Conservation (phyloP, 2,329 filamentous ascomycete species). For the Clarireedia sp. region DNA sequence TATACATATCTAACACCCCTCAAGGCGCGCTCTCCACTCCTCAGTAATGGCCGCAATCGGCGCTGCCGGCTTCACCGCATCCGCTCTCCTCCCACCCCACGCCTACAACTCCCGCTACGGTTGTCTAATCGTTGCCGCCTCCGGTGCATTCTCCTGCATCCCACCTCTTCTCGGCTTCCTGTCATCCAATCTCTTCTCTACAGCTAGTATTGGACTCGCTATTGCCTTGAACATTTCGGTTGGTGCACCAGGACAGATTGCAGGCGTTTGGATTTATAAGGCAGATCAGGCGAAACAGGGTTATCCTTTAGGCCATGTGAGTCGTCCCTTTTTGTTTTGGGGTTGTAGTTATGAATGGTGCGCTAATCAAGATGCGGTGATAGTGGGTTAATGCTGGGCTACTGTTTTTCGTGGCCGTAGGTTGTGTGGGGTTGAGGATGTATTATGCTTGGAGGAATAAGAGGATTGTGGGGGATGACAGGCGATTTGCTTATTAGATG, state of each 20-base stretch:
- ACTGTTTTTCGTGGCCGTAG: slow-evolving; percentile 49
- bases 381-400: slow-evolving; percentile 54
- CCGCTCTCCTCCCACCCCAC: slow-evolving; percentile 53
- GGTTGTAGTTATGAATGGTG: slow-evolving; percentile 45
- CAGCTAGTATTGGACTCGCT: slow-evolving; percentile 57
- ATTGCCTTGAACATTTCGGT: slow-evolving; percentile 64
- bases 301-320: slow-evolving; percentile 57
- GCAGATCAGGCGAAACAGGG: slow-evolving; percentile 49
- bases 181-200: slow-evolving; percentile 51
- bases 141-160: slow-evolving; percentile 60
- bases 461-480: neutral
- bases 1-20: neutral
- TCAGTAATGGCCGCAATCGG: slow-evolving; percentile 43
- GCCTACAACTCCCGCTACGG: slow-evolving; percentile 57
- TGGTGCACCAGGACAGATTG: slow-evolving; percentile 62
- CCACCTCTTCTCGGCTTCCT: slow-evolving; percentile 45
- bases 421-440: slow-evolving; percentile 44
- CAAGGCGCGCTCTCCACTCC: slow-evolving; percentile 40
- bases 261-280: slow-evolving; percentile 68
- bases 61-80: slow-evolving; percentile 51
- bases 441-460: slow-evolving; percentile 46
- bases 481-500: slow-evolving; percentile 1
- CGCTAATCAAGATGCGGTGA: neutral
- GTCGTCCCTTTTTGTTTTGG: neutral
- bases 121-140: slow-evolving; percentile 59